A percentile compares a stretch with the other conserved stretches of the same genome.
Conservation (phyloP, 257 asterid genomes). For the Solanum microdontum region DNA sequence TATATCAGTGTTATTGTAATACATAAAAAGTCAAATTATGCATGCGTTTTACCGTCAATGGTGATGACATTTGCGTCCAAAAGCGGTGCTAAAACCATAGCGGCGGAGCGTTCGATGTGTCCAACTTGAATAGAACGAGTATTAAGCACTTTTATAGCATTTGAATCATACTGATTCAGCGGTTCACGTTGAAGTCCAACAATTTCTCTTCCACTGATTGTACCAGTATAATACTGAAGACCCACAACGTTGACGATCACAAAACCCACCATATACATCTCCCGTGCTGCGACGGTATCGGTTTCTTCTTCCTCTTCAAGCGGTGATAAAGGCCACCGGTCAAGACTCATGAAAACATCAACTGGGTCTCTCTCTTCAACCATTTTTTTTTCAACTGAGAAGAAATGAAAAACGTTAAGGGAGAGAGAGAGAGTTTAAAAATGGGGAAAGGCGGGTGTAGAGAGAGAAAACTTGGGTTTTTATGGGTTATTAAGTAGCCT, state of each 20-base stretch:
- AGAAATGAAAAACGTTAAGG: neutral
- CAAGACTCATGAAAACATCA: conserved; percentile 27
- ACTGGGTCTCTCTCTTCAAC: conserved; percentile 30
- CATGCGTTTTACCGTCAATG: conserved; percentile 35
- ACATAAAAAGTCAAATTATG: neutral
- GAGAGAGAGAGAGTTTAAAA: neutral
- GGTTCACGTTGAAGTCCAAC: conserved; percentile 70
- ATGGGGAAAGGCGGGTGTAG: neutral
- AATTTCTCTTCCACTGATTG: conserved; percentile 51
- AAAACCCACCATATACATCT: conserved; percentile 50
- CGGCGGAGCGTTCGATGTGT: conserved; percentile 43
- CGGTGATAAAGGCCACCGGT: conserved; percentile 27
- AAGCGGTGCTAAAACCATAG: conserved; percentile 54
- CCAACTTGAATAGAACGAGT: conserved; percentile 54
- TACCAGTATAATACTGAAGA: conserved; percentile 23
- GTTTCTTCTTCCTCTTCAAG: neutral
- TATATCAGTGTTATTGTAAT: neutral
- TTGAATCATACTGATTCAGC: conserved; percentile 33
- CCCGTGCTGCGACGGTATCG: neutral
- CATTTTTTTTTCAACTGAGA: conserved; percentile 6
- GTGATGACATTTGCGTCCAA: conserved; percentile 36
- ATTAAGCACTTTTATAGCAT: conserved; percentile 67
- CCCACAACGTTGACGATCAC: conserved; percentile 32
- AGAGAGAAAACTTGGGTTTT: neutral
- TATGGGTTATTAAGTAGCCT: neutral